Evolutionary conservation across 352 stramenopile species (phyloP).

Genomic region (Phytophthora brassicae): DNA sequence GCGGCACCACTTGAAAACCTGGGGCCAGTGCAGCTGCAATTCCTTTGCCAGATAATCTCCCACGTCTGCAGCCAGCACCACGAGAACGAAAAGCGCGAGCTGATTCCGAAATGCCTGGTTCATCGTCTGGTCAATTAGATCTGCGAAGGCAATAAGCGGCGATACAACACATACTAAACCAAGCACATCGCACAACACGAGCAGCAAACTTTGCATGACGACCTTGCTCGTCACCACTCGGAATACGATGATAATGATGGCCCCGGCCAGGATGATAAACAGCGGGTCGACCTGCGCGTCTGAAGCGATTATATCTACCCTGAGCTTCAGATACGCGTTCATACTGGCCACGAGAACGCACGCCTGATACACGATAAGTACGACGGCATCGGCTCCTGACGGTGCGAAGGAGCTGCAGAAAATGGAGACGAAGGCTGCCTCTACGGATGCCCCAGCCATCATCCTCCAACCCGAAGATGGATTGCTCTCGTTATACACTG

Average conservation of each 20-base stretch:
- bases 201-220: constrained; percentile 48
- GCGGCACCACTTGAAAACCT: constrained; percentile 21
- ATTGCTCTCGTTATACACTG: constrained; percentile 25
- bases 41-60: constrained; percentile 31
- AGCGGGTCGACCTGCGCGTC: constrained; percentile 46
- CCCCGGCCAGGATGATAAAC: constrained; percentile 46
- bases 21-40: constrained; percentile 30
- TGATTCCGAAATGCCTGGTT: constrained; percentile 37
- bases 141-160: constrained; percentile 44
- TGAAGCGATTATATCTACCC: constrained; percentile 31
- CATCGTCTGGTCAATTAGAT: constrained; percentile 46
- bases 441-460: constrained; percentile 35
- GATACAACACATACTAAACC: constrained; percentile 42
- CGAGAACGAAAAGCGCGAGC: constrained; percentile 49
- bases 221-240: constrained; percentile 54
- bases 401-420: constrained; percentile 44
- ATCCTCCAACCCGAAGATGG: constrained; percentile 34
- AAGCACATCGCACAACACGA: constrained; percentile 43
- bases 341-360: constrained; percentile 50
- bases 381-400: constrained; percentile 35
- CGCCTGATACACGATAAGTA: constrained; percentile 46
- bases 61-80: constrained; percentile 48
- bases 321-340: constrained; percentile 53
- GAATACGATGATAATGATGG: constrained; percentile 42
- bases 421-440: constrained; percentile 33